Evolutionary conservation across 371 early-diverging fungal genomes (phyloP).

Genomic region (Umbelopsis sp.): DNA sequence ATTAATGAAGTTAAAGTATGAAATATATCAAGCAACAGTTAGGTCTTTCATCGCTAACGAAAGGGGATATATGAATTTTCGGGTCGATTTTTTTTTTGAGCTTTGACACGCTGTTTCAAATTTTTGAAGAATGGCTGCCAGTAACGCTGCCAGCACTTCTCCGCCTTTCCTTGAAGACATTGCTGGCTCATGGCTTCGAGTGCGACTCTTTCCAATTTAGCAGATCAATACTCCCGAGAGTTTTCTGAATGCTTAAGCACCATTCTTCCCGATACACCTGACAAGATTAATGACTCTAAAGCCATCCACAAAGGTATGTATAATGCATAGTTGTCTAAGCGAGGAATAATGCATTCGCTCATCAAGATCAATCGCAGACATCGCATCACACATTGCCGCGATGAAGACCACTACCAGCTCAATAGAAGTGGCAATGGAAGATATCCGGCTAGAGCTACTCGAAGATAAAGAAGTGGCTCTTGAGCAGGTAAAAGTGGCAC

Average conservation of each 20-base stretch:
- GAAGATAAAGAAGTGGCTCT: slow-evolving; percentile 31
- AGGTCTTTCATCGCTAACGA: too few species aligned
- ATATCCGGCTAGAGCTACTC: slow-evolving; percentile 35
- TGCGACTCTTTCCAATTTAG: background rate
- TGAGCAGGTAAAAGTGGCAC: slow-evolving; percentile 30
- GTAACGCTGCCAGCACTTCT: background rate
- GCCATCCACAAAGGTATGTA: slow-evolving; percentile 1
- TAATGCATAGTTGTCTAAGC: background rate
- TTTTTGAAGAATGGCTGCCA: background rate
- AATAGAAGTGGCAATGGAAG: slow-evolving; percentile 32
- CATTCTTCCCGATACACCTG: slow-evolving; percentile 2
- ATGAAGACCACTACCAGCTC: background rate
- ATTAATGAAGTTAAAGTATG: too few species aligned
- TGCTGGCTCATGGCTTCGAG: slow-evolving; percentile 4
- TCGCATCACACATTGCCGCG: background rate
- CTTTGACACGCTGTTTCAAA: too few species aligned
- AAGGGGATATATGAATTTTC: too few species aligned
- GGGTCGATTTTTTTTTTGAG: too few species aligned
- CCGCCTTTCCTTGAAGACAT: background rate
- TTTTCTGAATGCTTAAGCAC: slow-evolving; percentile 3
- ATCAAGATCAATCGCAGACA: background rate
- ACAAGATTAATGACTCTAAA: slow-evolving; percentile 3
- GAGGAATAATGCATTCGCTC: background rate
- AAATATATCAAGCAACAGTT: too few species aligned
- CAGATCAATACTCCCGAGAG: background rate